Evolutionary conservation across 805 yeast genomes (phyloP).

Genomic region (Candida tammaniensis): DNA sequence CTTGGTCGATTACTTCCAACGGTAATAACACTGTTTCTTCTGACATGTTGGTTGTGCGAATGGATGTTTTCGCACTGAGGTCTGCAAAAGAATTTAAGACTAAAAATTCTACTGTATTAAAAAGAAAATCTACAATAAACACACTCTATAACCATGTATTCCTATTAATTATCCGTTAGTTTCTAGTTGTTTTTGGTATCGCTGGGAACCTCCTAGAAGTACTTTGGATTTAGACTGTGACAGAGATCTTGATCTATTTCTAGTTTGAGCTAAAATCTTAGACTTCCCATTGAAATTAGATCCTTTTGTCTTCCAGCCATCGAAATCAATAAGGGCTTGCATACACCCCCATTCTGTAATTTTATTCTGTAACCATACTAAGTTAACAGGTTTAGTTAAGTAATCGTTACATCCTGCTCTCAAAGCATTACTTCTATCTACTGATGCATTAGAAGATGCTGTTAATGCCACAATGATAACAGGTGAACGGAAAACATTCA

Average conservation of each 20-base stretch:
- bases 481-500: constrained; percentile 75
- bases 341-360: constrained; percentile 98
- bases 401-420: constrained; percentile 98
- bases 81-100: too few relatives aligned
- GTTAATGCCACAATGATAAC: constrained; percentile 98
- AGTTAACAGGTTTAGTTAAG: constrained; percentile 91
- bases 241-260: constrained; percentile 12
- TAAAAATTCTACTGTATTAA: too few relatives aligned
- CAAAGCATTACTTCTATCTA: constrained; percentile 85
- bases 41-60: constrained; percentile 6
- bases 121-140: background rate
- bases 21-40: constrained; percentile 46
- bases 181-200: constrained; percentile 8
- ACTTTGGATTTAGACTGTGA: constrained; percentile 5
- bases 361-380: constrained; percentile 91
- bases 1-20: constrained; percentile 82
- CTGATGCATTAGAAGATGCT: constrained; percentile 76
- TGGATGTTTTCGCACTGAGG: constrained; percentile 1
- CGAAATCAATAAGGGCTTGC: constrained; percentile 96
- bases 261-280: constrained; percentile 7
- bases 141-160: background rate
- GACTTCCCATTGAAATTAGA: constrained; percentile 9
- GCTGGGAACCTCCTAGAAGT: constrained; percentile 6
- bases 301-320: constrained; percentile 66
- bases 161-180: too few relatives aligned